A percentile compares a stretch with the other conserved stretches of the same genome.
These are phyloP conservation scores for Quercus engelmannii DNA, from an alignment of 306 rosid genomes.

Conservation along the genomic window DNA sequence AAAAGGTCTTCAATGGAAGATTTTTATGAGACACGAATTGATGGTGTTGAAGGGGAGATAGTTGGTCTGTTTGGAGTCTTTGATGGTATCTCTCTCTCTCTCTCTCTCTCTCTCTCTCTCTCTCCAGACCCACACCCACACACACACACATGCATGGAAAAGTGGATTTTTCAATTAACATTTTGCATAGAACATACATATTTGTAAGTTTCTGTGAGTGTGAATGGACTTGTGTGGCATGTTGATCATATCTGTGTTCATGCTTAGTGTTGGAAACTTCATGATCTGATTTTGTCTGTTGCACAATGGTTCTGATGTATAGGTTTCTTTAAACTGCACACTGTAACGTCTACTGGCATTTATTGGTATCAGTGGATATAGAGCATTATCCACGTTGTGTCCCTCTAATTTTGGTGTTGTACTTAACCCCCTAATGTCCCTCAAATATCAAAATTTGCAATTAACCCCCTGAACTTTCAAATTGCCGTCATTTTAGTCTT, in stretches of 20 bases:
- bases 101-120: slow-evolving; percentile 5
- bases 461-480: too few species aligned
- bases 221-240: background rate
- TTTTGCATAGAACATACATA: background rate
- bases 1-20: slow-evolving; percentile 97
- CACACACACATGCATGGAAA: background rate
- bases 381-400: background rate
- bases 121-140: background rate
- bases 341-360: background rate
- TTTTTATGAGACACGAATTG: slow-evolving; percentile 88
- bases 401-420: too few species aligned
- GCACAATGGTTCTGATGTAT: background rate
- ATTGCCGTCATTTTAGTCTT: too few species aligned
- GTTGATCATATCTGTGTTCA: background rate
- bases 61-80: slow-evolving; percentile 98
- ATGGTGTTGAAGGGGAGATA: slow-evolving; percentile 84
- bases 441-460: too few species aligned
- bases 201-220: background rate
- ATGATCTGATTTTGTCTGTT: background rate
- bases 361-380: background rate
- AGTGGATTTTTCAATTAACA: background rate
- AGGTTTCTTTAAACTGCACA: background rate
- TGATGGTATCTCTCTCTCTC: slow-evolving; percentile 57
- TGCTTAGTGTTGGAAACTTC: background rate
- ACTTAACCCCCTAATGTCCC: too few species aligned